Evolutionary conservation across 2,329 filamentous ascomycete genomes (phyloP), one percentile per base, ranked within the genome.

Genomic region (Lanzia echinophila): DNA sequence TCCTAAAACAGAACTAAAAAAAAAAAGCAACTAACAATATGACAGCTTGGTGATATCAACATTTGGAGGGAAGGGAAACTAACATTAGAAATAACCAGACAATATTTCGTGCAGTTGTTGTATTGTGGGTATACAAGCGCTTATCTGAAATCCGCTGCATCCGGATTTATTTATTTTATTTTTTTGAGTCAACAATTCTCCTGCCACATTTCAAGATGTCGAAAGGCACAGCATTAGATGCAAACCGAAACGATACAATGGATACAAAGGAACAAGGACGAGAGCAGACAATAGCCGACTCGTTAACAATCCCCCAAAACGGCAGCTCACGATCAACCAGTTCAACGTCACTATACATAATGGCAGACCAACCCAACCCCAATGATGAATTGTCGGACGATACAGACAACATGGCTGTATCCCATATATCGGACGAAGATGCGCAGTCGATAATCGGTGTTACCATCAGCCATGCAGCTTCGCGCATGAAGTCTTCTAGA

Each of bases 401-500:
- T 10, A 34, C 44, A 24, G 63, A 63, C 36, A 59, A 54, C 36
- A 63, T 63, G 54, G 42, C 56, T 12, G 45, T 57, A 28, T 56
- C 55, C 38, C 50, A 60, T 50, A 55, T 64, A 24, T 57, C 64
- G 13, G 62, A 78, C 54, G 79, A 83, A 61, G 79, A 79, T 59
- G 81, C 77, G 4, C 78, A 81, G 59, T 80, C 79, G 7, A 74
- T 83, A 44, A 73, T 85, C 47, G 80, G 81, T 63, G 79, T 79
- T 2, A 73, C 79, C 22, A 75, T 85, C 58, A 83, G 79, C 64
- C 73, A 74, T 6, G 72, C 72, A 20, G 81, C 80, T 8, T 79
- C 78, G 4, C 76, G 79, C 45, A 69, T 83, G 38, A 78, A 79
- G 12, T 76, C 78, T 3, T 70, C 74, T 5, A 75, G 71, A 52